These are phyloP conservation scores for Yamadazyma scolyti DNA, from an alignment of 805 yeast species.

Conservation along the genomic window DNA sequence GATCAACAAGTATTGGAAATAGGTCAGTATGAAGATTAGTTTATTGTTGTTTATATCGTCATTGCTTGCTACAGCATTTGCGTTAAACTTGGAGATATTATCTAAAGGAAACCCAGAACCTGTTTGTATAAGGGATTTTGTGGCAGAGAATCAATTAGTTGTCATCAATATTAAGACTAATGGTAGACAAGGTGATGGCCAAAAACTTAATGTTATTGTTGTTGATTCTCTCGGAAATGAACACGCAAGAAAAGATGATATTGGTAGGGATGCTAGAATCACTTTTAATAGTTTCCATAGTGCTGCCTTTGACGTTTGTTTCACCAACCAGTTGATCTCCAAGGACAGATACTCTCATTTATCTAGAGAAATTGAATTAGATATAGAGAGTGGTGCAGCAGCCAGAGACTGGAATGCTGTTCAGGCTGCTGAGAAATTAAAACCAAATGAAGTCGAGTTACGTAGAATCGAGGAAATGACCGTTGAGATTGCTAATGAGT, in stretches of 20 bases:
- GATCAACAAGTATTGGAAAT: constrained; percentile 1
- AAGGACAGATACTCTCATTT: constrained; percentile 34
- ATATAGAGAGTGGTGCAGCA: constrained; percentile 91
- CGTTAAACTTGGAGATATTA: constrained; percentile 51
- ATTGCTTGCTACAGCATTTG: constrained; percentile 23
- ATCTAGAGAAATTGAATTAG: constrained; percentile 77
- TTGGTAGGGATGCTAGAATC: constrained; percentile 66
- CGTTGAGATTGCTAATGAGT: constrained; percentile 73
- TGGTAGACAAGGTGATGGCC: constrained; percentile 86
- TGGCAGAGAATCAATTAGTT: constrained; percentile 77
- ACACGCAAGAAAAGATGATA: constrained; percentile 67
- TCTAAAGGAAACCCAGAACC: constrained; percentile 50
- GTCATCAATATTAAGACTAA: constrained; percentile 75
- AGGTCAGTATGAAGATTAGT: constrained; percentile 6
- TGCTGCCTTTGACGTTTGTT: constrained; percentile 88
- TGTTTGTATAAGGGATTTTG: constrained; percentile 90
- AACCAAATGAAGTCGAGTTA: constrained; percentile 88
- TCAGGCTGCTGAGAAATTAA: constrained; percentile 88
- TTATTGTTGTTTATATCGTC: constrained; percentile 9
- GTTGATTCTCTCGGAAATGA: constrained; percentile 83
- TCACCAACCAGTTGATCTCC: constrained; percentile 56
- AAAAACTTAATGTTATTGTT: constrained; percentile 62
- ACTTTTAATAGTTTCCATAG: constrained; percentile 83
- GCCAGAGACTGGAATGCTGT: constrained; percentile 98
- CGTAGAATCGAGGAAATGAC: constrained; percentile 83